Conservation (phyloP, 2,329 filamentous ascomycete genomes). For the Grosmannia huntii region DNA sequence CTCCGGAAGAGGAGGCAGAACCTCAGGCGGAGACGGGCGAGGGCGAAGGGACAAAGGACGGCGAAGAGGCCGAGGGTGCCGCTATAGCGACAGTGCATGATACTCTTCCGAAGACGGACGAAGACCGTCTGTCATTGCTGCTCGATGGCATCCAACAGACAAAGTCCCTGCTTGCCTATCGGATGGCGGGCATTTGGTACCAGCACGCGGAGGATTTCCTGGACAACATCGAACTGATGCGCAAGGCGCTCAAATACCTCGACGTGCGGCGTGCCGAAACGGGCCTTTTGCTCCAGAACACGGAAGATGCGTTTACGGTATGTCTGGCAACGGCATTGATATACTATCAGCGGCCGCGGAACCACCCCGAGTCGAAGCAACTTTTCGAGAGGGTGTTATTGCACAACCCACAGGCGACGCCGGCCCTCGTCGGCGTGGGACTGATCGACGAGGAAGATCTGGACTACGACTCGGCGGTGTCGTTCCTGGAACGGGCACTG, state of each 20-base stretch:
- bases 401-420: slow-evolving; percentile 62
- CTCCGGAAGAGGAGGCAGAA: slow-evolving; percentile 5
- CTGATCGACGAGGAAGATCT: slow-evolving; percentile 89
- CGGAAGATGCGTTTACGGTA: slow-evolving; percentile 60
- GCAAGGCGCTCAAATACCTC: slow-evolving; percentile 55
- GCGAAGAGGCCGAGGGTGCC: slow-evolving; percentile 28
- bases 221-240: slow-evolving; percentile 64
- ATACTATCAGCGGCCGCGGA: slow-evolving; percentile 76
- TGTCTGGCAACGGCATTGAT: slow-evolving; percentile 80
- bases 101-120: slow-evolving; percentile 47
- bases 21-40: slow-evolving; percentile 8
- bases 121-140: slow-evolving; percentile 74
- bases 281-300: slow-evolving; percentile 56
- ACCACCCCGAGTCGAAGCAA: slow-evolving; percentile 78
- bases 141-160: slow-evolving; percentile 54
- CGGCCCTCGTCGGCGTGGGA: slow-evolving; percentile 78
- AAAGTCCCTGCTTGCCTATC: slow-evolving; percentile 68
- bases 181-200: slow-evolving; percentile 74
- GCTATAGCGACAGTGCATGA: neutral
- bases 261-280: slow-evolving; percentile 49
- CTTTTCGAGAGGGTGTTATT: slow-evolving; percentile 74
- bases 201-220: slow-evolving; percentile 76
- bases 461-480: slow-evolving; percentile 68
- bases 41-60: slow-evolving; percentile 11
- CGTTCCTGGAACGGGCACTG: slow-evolving; percentile 67